Evolutionary conservation across 805 yeast genomes (phyloP), one percentile per base, ranked within the genome.

Genomic region (Starmerella powellii): DNA sequence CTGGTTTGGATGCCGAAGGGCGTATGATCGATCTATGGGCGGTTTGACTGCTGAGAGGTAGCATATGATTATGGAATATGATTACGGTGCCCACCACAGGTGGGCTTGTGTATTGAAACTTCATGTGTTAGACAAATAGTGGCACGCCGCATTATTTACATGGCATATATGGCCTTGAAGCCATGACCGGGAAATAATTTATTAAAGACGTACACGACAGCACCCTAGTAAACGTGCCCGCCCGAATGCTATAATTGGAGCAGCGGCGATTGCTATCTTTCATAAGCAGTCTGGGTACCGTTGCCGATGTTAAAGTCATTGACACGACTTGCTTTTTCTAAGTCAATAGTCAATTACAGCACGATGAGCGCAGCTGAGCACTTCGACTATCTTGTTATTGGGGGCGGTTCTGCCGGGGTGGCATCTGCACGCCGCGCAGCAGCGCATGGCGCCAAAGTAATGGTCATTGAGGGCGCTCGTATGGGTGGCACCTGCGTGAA

Each of bases 331-430:
- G 6, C 8, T 8, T 16, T 30, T 6, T 16, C 33, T 11, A 16
- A 11, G 17, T 36, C 31, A 4, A 6, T 26, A 8, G 8, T 23
- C 33, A 24, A 11, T n/a, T 36, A 36, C 24, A 36, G 39, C 15
- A 17, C 39, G 16, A 36, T 79, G 85, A 75, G 83, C 31, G 76
- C 80, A 23, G 54, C 68, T 34, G 68, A 55, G 43, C 88, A 84
- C 60, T 91, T 77, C 70, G 86, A 91, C 57, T 88, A 83, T 60
- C 67, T 91, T 39, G 98, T 91, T 45, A 91, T 91, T 52, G 99
- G 99, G 40, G 99, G 98, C 45, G 99, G 99, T 12, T 85, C 95
- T 29, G 99, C 97, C 36, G 99, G 99, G 53, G 96, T 91, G 34
- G 95, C 98, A n/a, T 78, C 93, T 17, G 93, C 96, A 13, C 78